A percentile compares a stretch with the other conserved stretches of the same genome.
Evolutionary conservation across 192 early-diverging fungal species (phyloP).

Genomic region (Coemansia reversa): DNA sequence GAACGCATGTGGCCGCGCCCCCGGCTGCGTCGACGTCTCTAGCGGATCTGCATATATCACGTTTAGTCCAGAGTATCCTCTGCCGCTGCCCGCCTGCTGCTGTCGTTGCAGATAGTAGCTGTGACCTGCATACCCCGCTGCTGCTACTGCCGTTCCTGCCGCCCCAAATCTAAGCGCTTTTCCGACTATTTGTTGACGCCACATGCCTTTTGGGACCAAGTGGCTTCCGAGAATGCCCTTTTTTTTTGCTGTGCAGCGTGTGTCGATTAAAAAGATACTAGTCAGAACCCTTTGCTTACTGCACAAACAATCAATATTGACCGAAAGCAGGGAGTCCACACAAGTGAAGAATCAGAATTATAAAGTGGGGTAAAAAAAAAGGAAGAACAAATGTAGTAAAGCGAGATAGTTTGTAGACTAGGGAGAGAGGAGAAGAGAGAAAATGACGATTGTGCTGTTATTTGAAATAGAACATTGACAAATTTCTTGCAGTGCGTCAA

Average conservation of each 20-base stretch:
- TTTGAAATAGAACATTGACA: too few relatives aligned
- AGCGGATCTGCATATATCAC: conserved; percentile 40
- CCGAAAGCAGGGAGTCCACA: background rate
- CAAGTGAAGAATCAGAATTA: background rate
- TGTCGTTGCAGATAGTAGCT: conserved; percentile 19
- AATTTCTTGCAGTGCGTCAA: background rate
- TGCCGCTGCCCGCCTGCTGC: background rate
- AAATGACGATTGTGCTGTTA: background rate
- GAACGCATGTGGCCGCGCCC: conserved; percentile 61
- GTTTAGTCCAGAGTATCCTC: conserved; percentile 10
- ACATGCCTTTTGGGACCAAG: conserved; percentile 20
- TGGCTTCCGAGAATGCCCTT: background rate
- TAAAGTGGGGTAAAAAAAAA: background rate
- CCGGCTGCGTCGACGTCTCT: conserved; percentile 30
- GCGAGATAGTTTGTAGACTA: background rate
- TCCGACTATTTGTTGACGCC: conserved; percentile 43
- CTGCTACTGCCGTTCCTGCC: conserved; percentile 23
- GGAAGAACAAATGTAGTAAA: background rate
- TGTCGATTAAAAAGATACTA: background rate
- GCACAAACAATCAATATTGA: background rate
- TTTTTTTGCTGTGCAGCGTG: background rate
- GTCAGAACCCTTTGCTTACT: background rate
- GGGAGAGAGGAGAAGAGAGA: background rate
- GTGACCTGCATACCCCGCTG: conserved; percentile 25
- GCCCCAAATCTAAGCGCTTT: conserved; percentile 27